phyloP scores from a whole-genome alignment of 371 early-diverging fungal species.

The Mucor saturninus region DNA sequence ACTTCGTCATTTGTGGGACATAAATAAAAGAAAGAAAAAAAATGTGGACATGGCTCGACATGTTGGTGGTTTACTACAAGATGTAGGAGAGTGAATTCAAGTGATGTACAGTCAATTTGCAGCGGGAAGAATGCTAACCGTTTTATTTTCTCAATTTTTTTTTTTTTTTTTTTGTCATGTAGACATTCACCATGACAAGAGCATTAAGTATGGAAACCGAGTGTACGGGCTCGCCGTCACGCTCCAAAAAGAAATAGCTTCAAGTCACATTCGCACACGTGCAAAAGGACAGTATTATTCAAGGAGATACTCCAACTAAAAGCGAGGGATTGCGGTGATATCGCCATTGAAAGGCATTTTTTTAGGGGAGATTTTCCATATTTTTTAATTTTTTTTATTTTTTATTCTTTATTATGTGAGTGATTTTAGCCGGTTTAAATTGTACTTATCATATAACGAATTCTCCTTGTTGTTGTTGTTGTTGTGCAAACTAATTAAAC shows the following conservation, averaged over 20 bases:
- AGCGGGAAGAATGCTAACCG: too few species aligned
- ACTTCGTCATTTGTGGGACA: too few species aligned
- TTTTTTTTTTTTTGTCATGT: too few species aligned
- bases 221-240: neutral
- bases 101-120: too few species aligned
- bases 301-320: neutral
- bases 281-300: neutral
- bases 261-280: neutral
- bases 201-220: too few species aligned
- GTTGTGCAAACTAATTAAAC: conserved; percentile 24
- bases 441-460: neutral
- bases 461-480: conserved; percentile 8
- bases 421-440: conserved; percentile 22
- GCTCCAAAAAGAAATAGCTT: neutral
- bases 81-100: too few species aligned
- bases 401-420: conserved; percentile 14
- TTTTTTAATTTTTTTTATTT: too few species aligned
- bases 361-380: conserved; percentile 15
- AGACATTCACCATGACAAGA: too few species aligned
- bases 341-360: conserved; percentile 25
- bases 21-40: conserved; percentile 1
- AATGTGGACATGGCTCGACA: neutral
- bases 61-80: too few species aligned
- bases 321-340: conserved; percentile 20
- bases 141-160: too few species aligned